phyloP scores from a whole-genome alignment of 2,329 filamentous ascomycete genomes.

The Cladobotryum protrusum region DNA sequence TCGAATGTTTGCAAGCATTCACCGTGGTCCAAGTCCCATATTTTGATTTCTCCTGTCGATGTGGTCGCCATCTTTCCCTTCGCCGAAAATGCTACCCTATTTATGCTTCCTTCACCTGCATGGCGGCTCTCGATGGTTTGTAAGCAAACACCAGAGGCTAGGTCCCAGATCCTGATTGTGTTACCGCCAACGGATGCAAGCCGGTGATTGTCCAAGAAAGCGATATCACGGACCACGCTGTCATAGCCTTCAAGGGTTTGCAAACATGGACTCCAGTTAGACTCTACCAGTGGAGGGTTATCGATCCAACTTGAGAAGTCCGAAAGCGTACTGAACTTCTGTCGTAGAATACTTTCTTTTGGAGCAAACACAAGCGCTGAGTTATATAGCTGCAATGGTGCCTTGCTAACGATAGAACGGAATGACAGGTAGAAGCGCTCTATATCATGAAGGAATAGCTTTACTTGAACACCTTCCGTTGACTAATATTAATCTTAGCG shows the following conservation, averaged over 20 bases:
- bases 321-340: background rate
- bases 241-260: background rate
- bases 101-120: too few species aligned
- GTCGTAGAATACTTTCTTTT: constrained; percentile 13
- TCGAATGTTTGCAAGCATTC: too few species aligned
- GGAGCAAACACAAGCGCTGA: constrained; percentile 22
- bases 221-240: background rate
- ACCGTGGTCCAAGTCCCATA: too few species aligned
- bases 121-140: too few species aligned
- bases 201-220: background rate
- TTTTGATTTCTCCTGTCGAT: too few species aligned
- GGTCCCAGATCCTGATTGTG: too few species aligned
- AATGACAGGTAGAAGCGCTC: constrained; percentile 13
- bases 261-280: background rate
- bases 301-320: background rate
- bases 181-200: background rate
- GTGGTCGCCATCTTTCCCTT: too few species aligned
- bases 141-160: too few species aligned
- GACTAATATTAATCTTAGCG: too few species aligned
- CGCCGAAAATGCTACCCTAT: too few species aligned
- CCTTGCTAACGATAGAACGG: constrained; percentile 4
- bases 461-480: too few species aligned
- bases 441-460: constrained; percentile 14
- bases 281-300: background rate
- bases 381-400: constrained; percentile 21